Base-by-base conservation (phyloP, 768 basidiomycete species). In the Rhizopogon sp. region DNA sequence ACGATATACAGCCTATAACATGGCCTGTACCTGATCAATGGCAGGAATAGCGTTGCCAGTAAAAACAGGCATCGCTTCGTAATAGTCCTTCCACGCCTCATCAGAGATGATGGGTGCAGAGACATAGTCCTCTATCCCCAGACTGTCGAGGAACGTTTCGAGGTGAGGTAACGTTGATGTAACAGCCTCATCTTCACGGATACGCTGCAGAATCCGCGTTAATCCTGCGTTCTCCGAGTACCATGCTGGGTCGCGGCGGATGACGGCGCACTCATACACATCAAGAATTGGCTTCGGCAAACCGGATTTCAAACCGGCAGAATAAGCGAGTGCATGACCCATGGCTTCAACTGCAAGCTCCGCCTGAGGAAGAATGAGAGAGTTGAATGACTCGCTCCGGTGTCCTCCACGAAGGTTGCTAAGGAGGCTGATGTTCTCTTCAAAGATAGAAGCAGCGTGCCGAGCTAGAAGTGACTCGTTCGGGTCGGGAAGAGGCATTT, bases 261-360 rank as follows among this genome's bases (percentile, higher is more conserved):
- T 75, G 39, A 78, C 74, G 5, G 76, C 73, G 52, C 74, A 76
- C 61, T 79, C 81, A 63, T 81, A 86, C 7, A 85, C 63, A 53
- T 83, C 80, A 33, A 85, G 69, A 29, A 87, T 72, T 16, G 74
- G 72, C 58, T 72, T 67, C 2, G 78, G 77, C 29, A 84, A 62
- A 3, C 71, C 72, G 11, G 71, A 69, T 35, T 70, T 68, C 43
- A 76, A 55, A 16, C 76, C 83, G 16, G 79, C 79, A 6, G 81
- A 78, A 62, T 84, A 84, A 2, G 84, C 81, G 41, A 82, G 70
- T 14, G 82, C 79, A 61, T 85, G 81, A 3, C 85, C 84, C 41
- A 86, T 79, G n/a, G 84, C 79, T 69, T 83, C 79, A 51, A 86
- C 65, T 6, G 79, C 73, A 11, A 57, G 55, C 50, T 80, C 76